Evolutionary conservation across 139 green algal genomes (phyloP).

Genomic region (Volvox africanus): DNA sequence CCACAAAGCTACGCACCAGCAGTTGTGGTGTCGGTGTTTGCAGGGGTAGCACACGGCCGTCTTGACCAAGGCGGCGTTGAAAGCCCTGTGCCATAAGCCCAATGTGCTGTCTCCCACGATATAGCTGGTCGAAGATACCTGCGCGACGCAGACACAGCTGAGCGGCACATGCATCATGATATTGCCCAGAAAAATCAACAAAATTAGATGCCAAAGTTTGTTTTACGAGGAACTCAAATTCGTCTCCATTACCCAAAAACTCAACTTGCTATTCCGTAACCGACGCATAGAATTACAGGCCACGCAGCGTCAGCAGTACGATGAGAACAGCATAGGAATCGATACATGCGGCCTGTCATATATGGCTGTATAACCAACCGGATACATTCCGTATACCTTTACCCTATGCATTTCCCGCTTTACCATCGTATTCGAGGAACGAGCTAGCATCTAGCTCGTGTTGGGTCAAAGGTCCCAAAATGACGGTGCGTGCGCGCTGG

Average conservation of each 20-base stretch:
- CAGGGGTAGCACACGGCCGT: conserved; percentile 64
- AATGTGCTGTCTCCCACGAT: conserved; percentile 52
- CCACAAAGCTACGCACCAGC: conserved; percentile 56
- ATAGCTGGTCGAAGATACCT: conserved; percentile 57
- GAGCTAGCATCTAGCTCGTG: conserved; percentile 76
- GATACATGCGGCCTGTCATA: too few species aligned
- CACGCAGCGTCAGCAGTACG: too few species aligned
- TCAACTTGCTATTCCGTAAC: too few species aligned
- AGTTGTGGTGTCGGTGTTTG: conserved; percentile 70
- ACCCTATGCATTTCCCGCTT: neutral
- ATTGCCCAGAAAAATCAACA: too few species aligned
- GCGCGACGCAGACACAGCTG: neutral
- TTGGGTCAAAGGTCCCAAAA: conserved; percentile 81
- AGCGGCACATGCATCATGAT: too few species aligned
- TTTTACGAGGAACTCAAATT: too few species aligned
- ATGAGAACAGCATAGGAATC: too few species aligned
- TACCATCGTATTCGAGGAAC: conserved; percentile 68
- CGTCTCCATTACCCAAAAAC: too few species aligned
- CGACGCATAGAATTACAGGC: too few species aligned
- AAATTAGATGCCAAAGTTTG: too few species aligned
- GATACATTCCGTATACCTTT: too few species aligned
- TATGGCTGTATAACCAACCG: too few species aligned
- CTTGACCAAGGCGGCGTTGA: conserved; percentile 69
- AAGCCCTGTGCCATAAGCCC: conserved; percentile 78
- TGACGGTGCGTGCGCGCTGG: conserved; percentile 68